These are phyloP conservation scores for Pyrus communis DNA, from an alignment of 306 rosid species.

Conservation along the genomic window DNA sequence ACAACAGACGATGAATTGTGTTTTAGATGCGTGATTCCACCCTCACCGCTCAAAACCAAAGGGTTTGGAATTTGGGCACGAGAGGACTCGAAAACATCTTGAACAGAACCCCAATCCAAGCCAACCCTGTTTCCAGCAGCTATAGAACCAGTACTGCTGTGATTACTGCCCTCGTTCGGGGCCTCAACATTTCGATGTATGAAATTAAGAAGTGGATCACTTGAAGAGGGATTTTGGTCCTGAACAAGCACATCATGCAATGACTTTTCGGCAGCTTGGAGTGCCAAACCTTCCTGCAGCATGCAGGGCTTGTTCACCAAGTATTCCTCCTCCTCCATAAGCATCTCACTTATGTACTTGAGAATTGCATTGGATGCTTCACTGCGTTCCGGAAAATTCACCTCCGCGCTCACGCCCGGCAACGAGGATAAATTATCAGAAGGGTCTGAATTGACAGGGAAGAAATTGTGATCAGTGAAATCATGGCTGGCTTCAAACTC, in stretches of 20 bases:
- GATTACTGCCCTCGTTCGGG: constrained; percentile 18
- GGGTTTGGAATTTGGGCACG: constrained; percentile 19
- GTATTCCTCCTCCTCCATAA: constrained; percentile 59
- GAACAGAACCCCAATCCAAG: constrained; percentile 13
- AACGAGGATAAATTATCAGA: background rate
- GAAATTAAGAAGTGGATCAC: background rate
- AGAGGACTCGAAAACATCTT: constrained; percentile 9
- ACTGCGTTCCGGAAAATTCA: constrained; percentile 20
- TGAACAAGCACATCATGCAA: constrained; percentile 59
- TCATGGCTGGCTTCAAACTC: constrained; percentile 28
- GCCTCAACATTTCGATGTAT: constrained; percentile 1
- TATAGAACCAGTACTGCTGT: constrained; percentile 18
- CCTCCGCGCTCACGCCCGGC: constrained; percentile 25
- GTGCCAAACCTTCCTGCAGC: constrained; percentile 66
- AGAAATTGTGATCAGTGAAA: constrained; percentile 14
- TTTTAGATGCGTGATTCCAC: background rate
- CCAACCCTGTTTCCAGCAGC: constrained; percentile 18
- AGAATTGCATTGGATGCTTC: constrained; percentile 45
- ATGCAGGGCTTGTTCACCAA: constrained; percentile 62
- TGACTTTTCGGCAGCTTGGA: constrained; percentile 81
- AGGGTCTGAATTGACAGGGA: constrained; percentile 14
- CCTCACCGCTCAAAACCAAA: background rate
- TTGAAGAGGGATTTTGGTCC: constrained; percentile 20
- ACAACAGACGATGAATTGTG: background rate
- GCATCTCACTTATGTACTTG: constrained; percentile 60